Percentiles rank a stretch among this genome's conserved stretches.
Evolutionary conservation across 2,329 filamentous ascomycete species (phyloP).

Genomic region (Colletotrichum plurivorum): DNA sequence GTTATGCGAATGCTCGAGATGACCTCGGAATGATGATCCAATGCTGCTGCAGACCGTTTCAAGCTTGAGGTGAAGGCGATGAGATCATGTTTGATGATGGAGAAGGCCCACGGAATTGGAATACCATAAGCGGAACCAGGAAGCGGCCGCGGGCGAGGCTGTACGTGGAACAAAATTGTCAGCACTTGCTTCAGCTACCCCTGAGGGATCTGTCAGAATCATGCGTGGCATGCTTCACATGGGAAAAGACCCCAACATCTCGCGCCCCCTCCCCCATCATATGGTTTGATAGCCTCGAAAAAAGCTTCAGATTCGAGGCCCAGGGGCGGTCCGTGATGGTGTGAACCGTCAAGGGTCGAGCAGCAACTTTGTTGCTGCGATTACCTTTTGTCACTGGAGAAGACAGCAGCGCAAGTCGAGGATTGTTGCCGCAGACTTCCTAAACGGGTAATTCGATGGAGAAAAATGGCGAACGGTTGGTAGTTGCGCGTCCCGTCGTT

Average conservation of each 20-base stretch:
- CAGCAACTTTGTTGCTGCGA: slow-evolving; percentile 14
- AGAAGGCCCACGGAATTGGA: not conserved
- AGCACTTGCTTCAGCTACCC: slow-evolving; percentile 3
- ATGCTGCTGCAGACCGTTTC: not conserved
- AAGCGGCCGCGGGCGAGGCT: not conserved
- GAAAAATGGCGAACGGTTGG: slow-evolving; percentile 35
- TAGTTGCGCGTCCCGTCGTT: slow-evolving; percentile 32
- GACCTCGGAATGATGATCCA: not conserved
- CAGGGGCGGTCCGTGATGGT: slow-evolving; percentile 16
- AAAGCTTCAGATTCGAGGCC: not conserved
- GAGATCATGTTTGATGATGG: not conserved
- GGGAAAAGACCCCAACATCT: not conserved
- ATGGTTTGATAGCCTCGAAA: not conserved
- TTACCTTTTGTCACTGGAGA: slow-evolving; percentile 3
- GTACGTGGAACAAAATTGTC: not conserved
- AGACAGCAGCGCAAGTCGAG: not conserved
- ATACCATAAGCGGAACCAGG: not conserved
- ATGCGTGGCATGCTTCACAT: slow-evolving; percentile 11
- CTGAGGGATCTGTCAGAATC: not conserved
- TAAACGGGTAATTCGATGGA: slow-evolving; percentile 25
- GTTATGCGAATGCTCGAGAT: slow-evolving; percentile 1
- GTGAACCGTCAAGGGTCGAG: slow-evolving; percentile 3
- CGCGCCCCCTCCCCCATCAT: not conserved
- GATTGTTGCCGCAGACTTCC: not conserved
- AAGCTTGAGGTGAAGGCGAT: not conserved